Evolutionary conservation across 495 filamentous ascomycete species (phyloP), one percentile per base, ranked within the genome.

Genomic region (Pyronema domesticum): DNA sequence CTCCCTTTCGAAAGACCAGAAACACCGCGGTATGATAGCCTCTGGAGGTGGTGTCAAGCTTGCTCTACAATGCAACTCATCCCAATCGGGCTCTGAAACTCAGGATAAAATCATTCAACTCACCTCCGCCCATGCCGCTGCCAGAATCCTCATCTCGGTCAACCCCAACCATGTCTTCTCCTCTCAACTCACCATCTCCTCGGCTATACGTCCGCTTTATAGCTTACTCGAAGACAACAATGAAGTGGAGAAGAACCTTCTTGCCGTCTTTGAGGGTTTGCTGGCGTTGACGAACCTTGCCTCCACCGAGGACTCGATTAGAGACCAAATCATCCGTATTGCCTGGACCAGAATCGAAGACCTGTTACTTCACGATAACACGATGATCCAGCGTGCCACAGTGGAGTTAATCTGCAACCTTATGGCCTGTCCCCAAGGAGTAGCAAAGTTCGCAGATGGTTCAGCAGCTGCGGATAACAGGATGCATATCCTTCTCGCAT

Each of bases 271-370:
- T 63, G 91, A 98, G 65, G 76, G 83, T 1, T 74, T 96, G 11
- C 78, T 96, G 54, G 93, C 91, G 1, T 76, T 98, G 33, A 95
- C 91, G 0, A 98, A 98, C 60, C 75, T 96, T 7, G 91, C 89
- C 0, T 79, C 80, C 13, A 76, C 82, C 30, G 76, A 86, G 63
- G 73, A 76, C 36, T 72, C 80, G 9, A 80, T 83, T 1, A 74
- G 84, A 5, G 74, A 77, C 46, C 68, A 73, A 10, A 93, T 89
- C 51, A 80, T 89, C 34, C 80, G 83, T 33, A 70, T 74, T 37
- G 78, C 79, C 9, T 88, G 83, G 76, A 55, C 80, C 7, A 76
- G 73, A 35, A 74, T 93, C 49, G 91, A 95, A 63, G 85, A 94
- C 54, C 77, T 87, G 13, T 72, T 95, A 3, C 76, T 96, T 4